Conservation (phyloP, 106 monocot genomes). For the Dioscorea zingiberensis region DNA sequence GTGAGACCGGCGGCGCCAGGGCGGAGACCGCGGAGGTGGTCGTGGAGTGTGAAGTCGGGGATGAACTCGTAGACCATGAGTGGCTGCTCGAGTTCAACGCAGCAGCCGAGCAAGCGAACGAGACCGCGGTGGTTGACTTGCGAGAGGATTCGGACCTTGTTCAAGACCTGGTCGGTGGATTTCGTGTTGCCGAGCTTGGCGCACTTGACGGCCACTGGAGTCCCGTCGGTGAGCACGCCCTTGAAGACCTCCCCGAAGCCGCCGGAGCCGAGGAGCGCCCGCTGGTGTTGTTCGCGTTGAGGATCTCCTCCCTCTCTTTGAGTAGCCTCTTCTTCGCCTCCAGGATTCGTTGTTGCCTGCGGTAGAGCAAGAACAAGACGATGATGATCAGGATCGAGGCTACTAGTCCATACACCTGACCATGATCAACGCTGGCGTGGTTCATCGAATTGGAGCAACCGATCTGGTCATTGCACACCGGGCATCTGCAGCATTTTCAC, state of each 20-base stretch:
- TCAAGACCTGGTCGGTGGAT: conserved; percentile 63
- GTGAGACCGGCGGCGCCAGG: conserved; percentile 3
- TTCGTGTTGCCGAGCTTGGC: conserved; percentile 69
- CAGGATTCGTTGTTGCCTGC: conserved; percentile 38
- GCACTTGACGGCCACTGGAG: conserved; percentile 54
- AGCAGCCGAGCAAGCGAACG: conserved; percentile 61
- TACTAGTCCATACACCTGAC: conserved; percentile 26
- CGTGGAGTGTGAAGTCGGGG: conserved; percentile 45
- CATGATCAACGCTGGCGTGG: conserved; percentile 45
- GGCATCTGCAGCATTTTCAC: too few species aligned
- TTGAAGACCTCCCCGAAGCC: conserved; percentile 63
- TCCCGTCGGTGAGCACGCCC: conserved; percentile 46
- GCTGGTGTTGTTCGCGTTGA: conserved; percentile 51
- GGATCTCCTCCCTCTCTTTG: conserved; percentile 53
- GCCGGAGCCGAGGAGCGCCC: conserved; percentile 49
- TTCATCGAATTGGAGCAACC: conserved; percentile 25
- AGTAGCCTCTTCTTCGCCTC: conserved; percentile 21
- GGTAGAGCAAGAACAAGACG: conserved; percentile 29
- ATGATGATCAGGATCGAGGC: conserved; percentile 19
- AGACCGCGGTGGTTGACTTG: conserved; percentile 69
- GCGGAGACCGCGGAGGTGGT: conserved; percentile 40
- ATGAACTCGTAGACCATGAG: conserved; percentile 76
- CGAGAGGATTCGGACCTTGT: conserved; percentile 61
- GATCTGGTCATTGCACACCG: too few species aligned
- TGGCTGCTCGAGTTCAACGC: conserved; percentile 57